These are phyloP conservation scores for Talaromyces liani DNA, from an alignment of 495 filamentous ascomycete species.

Conservation along the genomic window DNA sequence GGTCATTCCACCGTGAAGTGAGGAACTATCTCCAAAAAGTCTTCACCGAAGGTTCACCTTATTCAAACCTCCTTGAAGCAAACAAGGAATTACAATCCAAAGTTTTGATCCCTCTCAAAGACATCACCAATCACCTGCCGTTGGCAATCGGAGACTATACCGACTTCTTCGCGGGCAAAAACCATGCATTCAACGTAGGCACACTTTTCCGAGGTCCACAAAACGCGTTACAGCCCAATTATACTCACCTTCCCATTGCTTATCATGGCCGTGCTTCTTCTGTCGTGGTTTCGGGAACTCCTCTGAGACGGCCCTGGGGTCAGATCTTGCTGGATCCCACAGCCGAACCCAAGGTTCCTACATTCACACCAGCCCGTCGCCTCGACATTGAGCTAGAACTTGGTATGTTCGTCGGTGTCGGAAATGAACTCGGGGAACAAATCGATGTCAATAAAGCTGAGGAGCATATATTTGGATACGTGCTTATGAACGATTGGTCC, in stretches of 20 bases:
- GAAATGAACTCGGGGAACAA: constrained; percentile 57
- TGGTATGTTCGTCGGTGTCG: constrained; percentile 67
- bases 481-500: constrained; percentile 92
- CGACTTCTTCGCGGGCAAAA: constrained; percentile 89
- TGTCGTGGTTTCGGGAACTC: constrained; percentile 68
- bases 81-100: constrained; percentile 44
- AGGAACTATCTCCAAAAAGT: constrained; percentile 67
- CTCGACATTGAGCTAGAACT: constrained; percentile 88
- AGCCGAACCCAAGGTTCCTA: constrained; percentile 45
- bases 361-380: constrained; percentile 53
- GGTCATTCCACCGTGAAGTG: constrained; percentile 62
- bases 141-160: constrained; percentile 90
- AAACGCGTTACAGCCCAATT: constrained; percentile 83
- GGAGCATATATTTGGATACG: constrained; percentile 76
- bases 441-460: constrained; percentile 60
- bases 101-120: constrained; percentile 45
- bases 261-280: constrained; percentile 81
- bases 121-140: constrained; percentile 70
- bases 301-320: constrained; percentile 69
- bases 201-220: constrained; percentile 73
- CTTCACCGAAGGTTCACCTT: constrained; percentile 52
- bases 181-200: constrained; percentile 78
- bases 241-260: constrained; percentile 80
- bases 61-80: constrained; percentile 48
- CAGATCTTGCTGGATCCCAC: constrained; percentile 65